Conservation (phyloP, 257 asterid species). For the Nicotiana tabacum region DNA sequence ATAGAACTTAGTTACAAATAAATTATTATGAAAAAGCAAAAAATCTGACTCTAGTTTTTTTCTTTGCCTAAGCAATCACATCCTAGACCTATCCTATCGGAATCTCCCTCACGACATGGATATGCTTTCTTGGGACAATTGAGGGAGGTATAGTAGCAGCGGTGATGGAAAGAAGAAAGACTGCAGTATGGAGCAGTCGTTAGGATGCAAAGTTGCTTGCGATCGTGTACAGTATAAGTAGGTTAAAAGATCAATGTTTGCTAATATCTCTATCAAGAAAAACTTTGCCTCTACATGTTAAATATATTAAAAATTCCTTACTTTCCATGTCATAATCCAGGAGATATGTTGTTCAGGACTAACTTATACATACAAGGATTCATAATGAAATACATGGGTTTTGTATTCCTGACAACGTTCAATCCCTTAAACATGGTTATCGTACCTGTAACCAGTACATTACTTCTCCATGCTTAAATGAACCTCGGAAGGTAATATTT, state of each 20-base stretch:
- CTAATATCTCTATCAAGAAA: too few relatives aligned
- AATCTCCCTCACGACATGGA: conserved; percentile 84
- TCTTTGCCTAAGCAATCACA: conserved; percentile 48
- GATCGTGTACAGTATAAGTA: conserved; percentile 69
- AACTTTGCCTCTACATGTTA: neutral
- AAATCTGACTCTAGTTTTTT: neutral
- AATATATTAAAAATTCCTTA: neutral
- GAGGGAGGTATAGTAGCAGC: conserved; percentile 56
- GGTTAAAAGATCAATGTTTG: too few relatives aligned
- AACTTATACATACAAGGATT: conserved; percentile 69
- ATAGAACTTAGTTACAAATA: neutral
- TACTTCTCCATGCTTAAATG: conserved; percentile 32
- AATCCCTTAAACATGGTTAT: conserved; percentile 77
- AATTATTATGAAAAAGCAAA: neutral
- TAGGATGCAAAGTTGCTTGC: conserved; percentile 71
- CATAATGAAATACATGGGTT: conserved; percentile 60
- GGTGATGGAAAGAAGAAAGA: conserved; percentile 55
- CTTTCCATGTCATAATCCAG: conserved; percentile 27
- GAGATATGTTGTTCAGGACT: conserved; percentile 67
- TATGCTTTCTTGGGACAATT: conserved; percentile 68
- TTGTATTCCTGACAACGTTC: conserved; percentile 76
- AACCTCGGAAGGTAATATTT: conserved; percentile 66
- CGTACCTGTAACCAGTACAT: conserved; percentile 72
- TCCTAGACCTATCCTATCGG: neutral
- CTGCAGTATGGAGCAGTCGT: conserved; percentile 52